A percentile compares a stretch with the other conserved stretches of the same genome.
Conservation (phyloP, 495 filamentous ascomycete species). For the Bathelium albidoporum region DNA sequence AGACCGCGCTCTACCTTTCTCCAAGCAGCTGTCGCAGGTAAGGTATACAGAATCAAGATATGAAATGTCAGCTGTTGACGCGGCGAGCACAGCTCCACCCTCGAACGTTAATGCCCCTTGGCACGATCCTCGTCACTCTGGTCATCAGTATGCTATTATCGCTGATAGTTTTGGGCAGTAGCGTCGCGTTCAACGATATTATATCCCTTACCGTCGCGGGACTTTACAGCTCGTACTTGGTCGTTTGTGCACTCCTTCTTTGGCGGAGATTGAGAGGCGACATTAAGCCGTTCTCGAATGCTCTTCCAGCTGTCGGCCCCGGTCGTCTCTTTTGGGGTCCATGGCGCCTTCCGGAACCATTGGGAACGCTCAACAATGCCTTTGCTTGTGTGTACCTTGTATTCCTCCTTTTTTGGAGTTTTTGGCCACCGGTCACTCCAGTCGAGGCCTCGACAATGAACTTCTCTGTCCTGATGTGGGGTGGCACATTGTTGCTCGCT, state of each 20-base stretch:
- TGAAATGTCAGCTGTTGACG: too few species aligned
- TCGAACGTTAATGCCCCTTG: background rate
- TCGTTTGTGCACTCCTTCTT: background rate
- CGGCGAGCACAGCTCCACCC: background rate
- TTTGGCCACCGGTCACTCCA: background rate
- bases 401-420: background rate
- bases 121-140: background rate
- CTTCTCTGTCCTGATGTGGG: background rate
- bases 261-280: background rate
- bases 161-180: background rate
- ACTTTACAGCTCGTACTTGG: background rate
- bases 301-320: background rate
- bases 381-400: background rate
- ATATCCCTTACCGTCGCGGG: conserved; percentile 2
- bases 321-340: background rate
- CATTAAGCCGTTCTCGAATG: background rate
- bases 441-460: background rate
- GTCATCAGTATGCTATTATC: background rate
- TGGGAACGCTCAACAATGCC: background rate
- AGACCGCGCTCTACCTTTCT: conserved; percentile 11
- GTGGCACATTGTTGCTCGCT: background rate
- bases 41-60: too few species aligned
- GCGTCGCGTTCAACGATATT: conserved; percentile 7
- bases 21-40: background rate
- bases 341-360: background rate